Evolutionary conservation across 2,329 filamentous ascomycete species (phyloP).

Genomic region (Rosellinia necatrix): DNA sequence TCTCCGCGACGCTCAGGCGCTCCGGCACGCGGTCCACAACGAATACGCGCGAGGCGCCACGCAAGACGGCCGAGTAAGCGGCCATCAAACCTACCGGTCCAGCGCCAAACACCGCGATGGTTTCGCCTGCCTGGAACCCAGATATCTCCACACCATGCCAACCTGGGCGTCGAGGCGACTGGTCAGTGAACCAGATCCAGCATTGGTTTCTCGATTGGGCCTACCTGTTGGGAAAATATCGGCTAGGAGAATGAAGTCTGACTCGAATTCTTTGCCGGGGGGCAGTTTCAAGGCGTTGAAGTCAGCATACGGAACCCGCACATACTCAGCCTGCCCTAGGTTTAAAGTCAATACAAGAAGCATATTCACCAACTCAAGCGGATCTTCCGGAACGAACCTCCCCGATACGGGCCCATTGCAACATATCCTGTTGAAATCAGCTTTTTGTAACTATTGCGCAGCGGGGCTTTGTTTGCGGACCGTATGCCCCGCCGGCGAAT

Average conservation of each 20-base stretch:
- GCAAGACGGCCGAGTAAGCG: constrained; percentile 41
- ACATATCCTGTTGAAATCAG: no score
- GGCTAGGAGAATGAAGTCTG: constrained; percentile 13
- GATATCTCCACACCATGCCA: constrained; percentile 16
- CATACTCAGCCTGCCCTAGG: constrained; percentile 15
- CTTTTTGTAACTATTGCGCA: no score
- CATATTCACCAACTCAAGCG: no score
- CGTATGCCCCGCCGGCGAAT: constrained; percentile 15
- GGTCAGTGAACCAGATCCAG: background rate
- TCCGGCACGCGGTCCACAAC: constrained; percentile 37
- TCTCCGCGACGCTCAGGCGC: constrained; percentile 35
- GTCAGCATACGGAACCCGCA: constrained; percentile 14
- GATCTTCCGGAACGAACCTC: no score
- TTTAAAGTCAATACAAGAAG: no score
- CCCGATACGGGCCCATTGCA: constrained; percentile 14
- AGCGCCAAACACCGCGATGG: constrained; percentile 42
- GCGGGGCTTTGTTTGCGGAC: no score
- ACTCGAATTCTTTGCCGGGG: constrained; percentile 10
- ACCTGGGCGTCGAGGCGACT: background rate
- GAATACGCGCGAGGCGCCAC: constrained; percentile 42
- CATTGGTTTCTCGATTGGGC: background rate
- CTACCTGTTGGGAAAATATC: constrained; percentile 17
- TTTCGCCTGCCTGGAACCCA: constrained; percentile 9
- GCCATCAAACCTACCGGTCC: constrained; percentile 42
- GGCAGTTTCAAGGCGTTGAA: constrained; percentile 17